Evolutionary conservation across 306 rosid genomes (phyloP).

Genomic region (Morella rubra): DNA sequence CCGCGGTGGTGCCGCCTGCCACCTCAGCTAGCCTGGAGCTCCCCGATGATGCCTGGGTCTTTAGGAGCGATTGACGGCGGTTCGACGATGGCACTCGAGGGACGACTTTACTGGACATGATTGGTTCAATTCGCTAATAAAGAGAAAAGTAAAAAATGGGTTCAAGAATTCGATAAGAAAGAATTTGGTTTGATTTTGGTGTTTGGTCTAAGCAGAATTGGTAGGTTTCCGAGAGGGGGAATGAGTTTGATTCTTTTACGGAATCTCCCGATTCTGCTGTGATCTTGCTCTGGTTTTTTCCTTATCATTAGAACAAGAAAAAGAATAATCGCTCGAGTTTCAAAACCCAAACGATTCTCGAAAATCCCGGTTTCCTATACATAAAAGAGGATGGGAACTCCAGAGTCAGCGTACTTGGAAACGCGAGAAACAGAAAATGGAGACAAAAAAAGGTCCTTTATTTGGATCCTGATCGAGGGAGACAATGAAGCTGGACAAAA

Average conservation of each 20-base stretch:
- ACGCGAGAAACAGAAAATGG: neutral
- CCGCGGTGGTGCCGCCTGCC: constrained; percentile 77
- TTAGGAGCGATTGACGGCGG: constrained; percentile 41
- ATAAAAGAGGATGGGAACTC: neutral
- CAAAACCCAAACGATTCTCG: neutral
- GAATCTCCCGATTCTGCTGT: neutral
- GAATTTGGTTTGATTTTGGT: neutral
- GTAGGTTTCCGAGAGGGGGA: neutral
- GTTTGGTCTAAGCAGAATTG: neutral
- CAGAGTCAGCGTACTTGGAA: neutral
- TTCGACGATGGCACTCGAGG: constrained; percentile 23
- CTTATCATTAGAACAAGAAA: neutral
- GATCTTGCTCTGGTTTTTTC: neutral
- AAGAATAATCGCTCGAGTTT: neutral
- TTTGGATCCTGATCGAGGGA: neutral
- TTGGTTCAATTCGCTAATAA: neutral
- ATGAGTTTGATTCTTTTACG: neutral
- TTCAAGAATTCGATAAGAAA: neutral
- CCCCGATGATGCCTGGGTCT: constrained; percentile 10
- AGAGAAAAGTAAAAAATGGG: neutral
- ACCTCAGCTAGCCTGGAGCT: constrained; percentile 55
- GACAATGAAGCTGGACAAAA: neutral
- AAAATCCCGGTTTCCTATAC: neutral
- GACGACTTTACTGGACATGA: constrained; percentile 38
- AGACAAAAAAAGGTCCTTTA: neutral